A percentile compares a stretch with the other conserved stretches of the same genome.
Evolutionary conservation across 768 basidiomycete genomes (phyloP).

Genomic region (Termitomyces sp.): DNA sequence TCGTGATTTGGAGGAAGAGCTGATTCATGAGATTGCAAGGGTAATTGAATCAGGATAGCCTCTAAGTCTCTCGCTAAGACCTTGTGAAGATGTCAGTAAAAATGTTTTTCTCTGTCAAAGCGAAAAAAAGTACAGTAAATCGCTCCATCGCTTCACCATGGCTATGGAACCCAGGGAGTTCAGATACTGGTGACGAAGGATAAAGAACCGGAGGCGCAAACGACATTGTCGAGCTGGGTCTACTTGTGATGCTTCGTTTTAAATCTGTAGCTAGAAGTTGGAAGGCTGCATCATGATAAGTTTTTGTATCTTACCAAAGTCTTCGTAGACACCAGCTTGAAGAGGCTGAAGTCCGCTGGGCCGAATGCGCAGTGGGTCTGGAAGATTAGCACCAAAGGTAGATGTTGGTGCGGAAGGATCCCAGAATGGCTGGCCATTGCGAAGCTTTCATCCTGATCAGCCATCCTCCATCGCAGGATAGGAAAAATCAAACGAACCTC

Average conservation of each 20-base stretch:
- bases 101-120: background rate
- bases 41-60: slow-evolving; percentile 71
- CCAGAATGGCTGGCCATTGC: slow-evolving; percentile 79
- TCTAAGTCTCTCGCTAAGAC: slow-evolving; percentile 66
- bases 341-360: slow-evolving; percentile 73
- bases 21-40: slow-evolving; percentile 56
- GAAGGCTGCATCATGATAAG: background rate
- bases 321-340: slow-evolving; percentile 91
- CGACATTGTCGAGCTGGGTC: slow-evolving; percentile 68
- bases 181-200: slow-evolving; percentile 59
- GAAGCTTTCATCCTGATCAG: slow-evolving; percentile 38
- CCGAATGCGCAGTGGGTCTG: slow-evolving; percentile 86
- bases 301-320: slow-evolving; percentile 61
- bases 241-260: slow-evolving; percentile 53
- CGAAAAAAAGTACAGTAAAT: slow-evolving; percentile 54
- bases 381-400: slow-evolving; percentile 67
- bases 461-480: background rate
- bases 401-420: slow-evolving; percentile 72
- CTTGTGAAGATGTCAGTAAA: slow-evolving; percentile 17
- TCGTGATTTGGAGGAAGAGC: slow-evolving; percentile 80
- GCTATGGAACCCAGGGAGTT: slow-evolving; percentile 46
- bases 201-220: slow-evolving; percentile 52
- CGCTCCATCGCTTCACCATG: slow-evolving; percentile 88
- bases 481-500: slow-evolving; percentile 48
- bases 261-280: slow-evolving; percentile 42